These are phyloP conservation scores for Penicillium dipodomyicola DNA, from an alignment of 495 filamentous ascomycete genomes.

Conservation along the genomic window DNA sequence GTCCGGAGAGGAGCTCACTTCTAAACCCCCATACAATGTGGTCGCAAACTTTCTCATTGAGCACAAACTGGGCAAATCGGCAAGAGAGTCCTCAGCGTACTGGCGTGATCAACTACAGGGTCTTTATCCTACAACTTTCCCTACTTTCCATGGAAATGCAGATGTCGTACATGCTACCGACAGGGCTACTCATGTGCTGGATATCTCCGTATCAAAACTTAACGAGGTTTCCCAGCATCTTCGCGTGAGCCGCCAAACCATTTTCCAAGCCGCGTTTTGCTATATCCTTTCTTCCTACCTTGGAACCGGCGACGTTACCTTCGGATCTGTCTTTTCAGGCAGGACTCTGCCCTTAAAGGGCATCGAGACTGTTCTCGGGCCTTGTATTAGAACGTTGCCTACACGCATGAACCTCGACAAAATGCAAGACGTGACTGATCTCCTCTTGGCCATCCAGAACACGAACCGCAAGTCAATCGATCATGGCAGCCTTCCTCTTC, in stretches of 20 bases:
- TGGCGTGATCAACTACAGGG: constrained; percentile 60
- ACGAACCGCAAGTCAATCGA: constrained; percentile 59
- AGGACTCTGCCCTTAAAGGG: constrained; percentile 61
- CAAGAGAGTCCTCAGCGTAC: constrained; percentile 54
- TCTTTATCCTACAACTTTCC: constrained; percentile 29
- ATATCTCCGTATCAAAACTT: constrained; percentile 27
- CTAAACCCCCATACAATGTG: constrained; percentile 28
- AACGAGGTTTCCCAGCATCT: constrained; percentile 30
- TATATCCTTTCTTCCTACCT: constrained; percentile 61
- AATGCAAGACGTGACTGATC: constrained; percentile 50
- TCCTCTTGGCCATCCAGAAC: constrained; percentile 58
- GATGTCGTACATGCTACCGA: constrained; percentile 13
- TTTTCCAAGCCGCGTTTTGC: constrained; percentile 68
- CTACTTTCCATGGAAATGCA: constrained; percentile 25
- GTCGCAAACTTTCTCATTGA: constrained; percentile 36
- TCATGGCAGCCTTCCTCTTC: constrained; percentile 56
- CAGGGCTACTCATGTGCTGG: constrained; percentile 36
- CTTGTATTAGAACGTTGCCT: constrained; percentile 68
- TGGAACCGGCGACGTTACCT: constrained; percentile 59
- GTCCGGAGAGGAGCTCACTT: constrained; percentile 12
- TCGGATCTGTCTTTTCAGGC: constrained; percentile 75
- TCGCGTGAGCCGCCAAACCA: constrained; percentile 45
- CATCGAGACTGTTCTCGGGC: constrained; percentile 70
- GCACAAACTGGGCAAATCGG: constrained; percentile 35
- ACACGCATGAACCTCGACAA: constrained; percentile 53